Conservation (phyloP, 1,139 yeast genomes). For the Sugiyamaella xylanicola region DNA sequence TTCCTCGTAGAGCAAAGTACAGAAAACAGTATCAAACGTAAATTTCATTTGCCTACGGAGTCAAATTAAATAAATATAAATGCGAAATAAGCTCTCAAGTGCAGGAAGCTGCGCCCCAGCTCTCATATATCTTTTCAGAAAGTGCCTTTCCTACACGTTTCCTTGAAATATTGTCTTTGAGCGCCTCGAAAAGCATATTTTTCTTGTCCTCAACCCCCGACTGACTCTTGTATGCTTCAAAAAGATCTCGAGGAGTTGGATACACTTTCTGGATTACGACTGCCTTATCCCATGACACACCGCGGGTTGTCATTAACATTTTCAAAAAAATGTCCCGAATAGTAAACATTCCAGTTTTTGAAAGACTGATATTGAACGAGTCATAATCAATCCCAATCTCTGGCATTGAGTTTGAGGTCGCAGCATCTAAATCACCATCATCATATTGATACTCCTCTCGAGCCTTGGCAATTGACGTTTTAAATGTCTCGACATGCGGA, state of each 20-base stretch:
- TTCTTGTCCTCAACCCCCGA: slow-evolving; percentile 45
- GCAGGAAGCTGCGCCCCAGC: no score
- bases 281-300: slow-evolving; percentile 86
- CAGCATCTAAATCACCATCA: slow-evolving; percentile 42
- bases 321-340: slow-evolving; percentile 73
- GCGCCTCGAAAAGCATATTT: slow-evolving; percentile 48
- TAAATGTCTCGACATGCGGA: slow-evolving; percentile 50
- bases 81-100: no score
- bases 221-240: slow-evolving; percentile 46
- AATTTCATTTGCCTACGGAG: neutral
- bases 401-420: neutral
- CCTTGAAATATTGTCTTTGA: slow-evolving; percentile 58
- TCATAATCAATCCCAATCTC: slow-evolving; percentile 66
- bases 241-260: slow-evolving; percentile 61
- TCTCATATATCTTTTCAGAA: slow-evolving; percentile 61
- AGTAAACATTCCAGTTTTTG: slow-evolving; percentile 70
- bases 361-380: slow-evolving; percentile 68
- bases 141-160: slow-evolving; percentile 61
- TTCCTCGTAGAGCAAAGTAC: no score
- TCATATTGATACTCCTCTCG: slow-evolving; percentile 35
- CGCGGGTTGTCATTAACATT: slow-evolving; percentile 77
- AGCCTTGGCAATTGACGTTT: slow-evolving; percentile 25
- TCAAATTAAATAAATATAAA: neutral
- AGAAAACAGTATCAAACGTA: neutral
- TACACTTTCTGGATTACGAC: slow-evolving; percentile 66